Base-by-base conservation (phyloP, 768 basidiomycete genomes). In the Leucosporidium yakuticum region DNA sequence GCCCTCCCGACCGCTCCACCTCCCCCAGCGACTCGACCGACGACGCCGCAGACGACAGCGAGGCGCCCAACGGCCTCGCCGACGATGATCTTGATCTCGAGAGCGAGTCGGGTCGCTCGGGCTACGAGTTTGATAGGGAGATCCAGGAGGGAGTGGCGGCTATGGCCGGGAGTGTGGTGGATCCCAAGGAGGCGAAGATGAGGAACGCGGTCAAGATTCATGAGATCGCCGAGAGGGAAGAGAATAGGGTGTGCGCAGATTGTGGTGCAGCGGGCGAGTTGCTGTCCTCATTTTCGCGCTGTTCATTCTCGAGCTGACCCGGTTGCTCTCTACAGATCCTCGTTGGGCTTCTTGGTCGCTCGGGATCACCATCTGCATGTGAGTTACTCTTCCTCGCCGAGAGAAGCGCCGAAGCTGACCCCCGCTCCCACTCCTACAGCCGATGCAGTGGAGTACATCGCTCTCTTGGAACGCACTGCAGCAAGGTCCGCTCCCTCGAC, bases 401-500 rank as follows among this genome's bases (percentile, higher is more conserved):
- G 34, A 36, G 5, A 8, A 9, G n/a, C 29, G 25, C 25, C 53
- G 23, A 27, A 17, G 53, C 27, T 54, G 53, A 54, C 25, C 11
- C n/a, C 4, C 27, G 12, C 34, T 39, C 3, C 8, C 60, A 11
- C 32, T 32, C 65, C 21, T 63, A 50, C 50, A 65, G 56, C 29
- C 61, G 69, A 7, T 75, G 74, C 55, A 44, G 36, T 21, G 74
- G 74, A 4, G 20, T 67, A 4, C 74, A 75, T 61, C 62, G 74
- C 0, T 48, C 50, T 5, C 58, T 75, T 0, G 74, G 74, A 1
- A 71, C 64, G 48, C 74, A 75, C 53, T 55, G 71, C 19, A 64
- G 65, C 29, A 65, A 66, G 60, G 70, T 72, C 8, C 47, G 67
- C 8, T 61, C 65, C 1, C 34, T 69, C 47, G 71, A 73, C 21